Conservation (phyloP, 2,329 filamentous ascomycete species). For the Trichoderma guizhouense region DNA sequence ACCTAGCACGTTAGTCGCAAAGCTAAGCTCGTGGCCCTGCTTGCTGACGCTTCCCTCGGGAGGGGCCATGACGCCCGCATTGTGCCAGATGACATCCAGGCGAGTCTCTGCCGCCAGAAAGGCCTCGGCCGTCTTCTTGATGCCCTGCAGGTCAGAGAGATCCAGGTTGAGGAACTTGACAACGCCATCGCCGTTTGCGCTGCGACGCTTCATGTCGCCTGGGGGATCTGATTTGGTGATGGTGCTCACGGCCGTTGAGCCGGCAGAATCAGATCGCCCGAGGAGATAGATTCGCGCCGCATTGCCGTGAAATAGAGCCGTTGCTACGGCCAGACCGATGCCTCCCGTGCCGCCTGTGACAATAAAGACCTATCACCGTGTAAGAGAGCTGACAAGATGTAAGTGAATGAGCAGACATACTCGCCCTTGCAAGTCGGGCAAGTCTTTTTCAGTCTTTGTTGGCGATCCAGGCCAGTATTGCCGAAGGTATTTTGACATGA, state of each 20-base stretch:
- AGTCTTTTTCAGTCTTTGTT: slow-evolving; percentile 39
- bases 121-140: slow-evolving; percentile 28
- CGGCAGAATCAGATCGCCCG: slow-evolving; percentile 42
- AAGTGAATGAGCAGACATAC: neutral
- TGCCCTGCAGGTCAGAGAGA: slow-evolving; percentile 31
- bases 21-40: slow-evolving; percentile 40
- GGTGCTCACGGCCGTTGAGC: slow-evolving; percentile 38
- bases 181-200: slow-evolving; percentile 41
- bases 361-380: slow-evolving; percentile 41
- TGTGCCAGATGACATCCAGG: slow-evolving; percentile 30
- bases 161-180: slow-evolving; percentile 42
- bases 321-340: slow-evolving; percentile 48
- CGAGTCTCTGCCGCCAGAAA: slow-evolving; percentile 26
- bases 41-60: slow-evolving; percentile 35
- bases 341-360: slow-evolving; percentile 40
- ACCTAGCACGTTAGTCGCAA: slow-evolving; percentile 39
- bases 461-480: slow-evolving; percentile 33
- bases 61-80: slow-evolving; percentile 40
- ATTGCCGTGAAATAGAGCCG: slow-evolving; percentile 50
- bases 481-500: neutral
- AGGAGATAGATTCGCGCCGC: slow-evolving; percentile 50
- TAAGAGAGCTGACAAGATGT: neutral
- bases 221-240: slow-evolving; percentile 37
- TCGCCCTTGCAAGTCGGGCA: slow-evolving; percentile 40
- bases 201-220: slow-evolving; percentile 41